Evolutionary conservation across 2,329 filamentous ascomycete species (phyloP), one percentile per base, ranked within the genome.

Genomic region (Verticillium nubilum): DNA sequence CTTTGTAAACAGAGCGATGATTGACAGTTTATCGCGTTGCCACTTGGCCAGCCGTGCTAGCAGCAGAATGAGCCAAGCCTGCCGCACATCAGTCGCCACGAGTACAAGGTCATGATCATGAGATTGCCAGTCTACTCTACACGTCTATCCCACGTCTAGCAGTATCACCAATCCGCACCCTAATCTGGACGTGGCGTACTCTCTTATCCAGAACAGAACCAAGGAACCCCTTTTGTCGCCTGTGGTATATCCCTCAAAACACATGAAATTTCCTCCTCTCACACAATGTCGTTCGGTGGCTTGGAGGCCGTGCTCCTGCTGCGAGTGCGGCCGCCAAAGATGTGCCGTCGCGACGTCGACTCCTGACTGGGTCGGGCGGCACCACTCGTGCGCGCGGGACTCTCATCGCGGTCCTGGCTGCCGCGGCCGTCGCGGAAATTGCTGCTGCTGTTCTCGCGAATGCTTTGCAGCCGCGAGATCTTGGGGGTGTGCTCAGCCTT

Each of bases 401-500:
- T 56, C 4, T 28, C 33, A 6, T n/a, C 31, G 25, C 54, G 54
- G 7, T 56, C 54, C 26, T 27, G 25, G 23, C 54, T 56, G 33
- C 54, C 35, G 5, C 54, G 42, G 9, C 42, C n/a, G n/a, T 25
- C n/a, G 3, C 19, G 42, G 42, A 47, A 47, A 19, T 47, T 47
- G 42, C 42, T 53, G 57, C 42, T 35, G 33, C 25, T 57, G 35
- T 57, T 58, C 31, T 64, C 62, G 19, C 62, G 62, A 27, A 64
- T 64, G 29, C 59, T 61, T 7, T 64, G 62, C 9, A 64, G 59
- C 2, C 62, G 61, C 9, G 56, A 29, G 28, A 63, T 29, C 2
- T 73, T 70, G 5, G 72, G 71, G 1, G 67, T 68, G 4, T 70
- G 57, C 2, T 72, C 68, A 3, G 77, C 69, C 33, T 72, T 73